Base-by-base conservation (phyloP, 2,329 filamentous ascomycete genomes). In the Diaporthe humulicola region DNA sequence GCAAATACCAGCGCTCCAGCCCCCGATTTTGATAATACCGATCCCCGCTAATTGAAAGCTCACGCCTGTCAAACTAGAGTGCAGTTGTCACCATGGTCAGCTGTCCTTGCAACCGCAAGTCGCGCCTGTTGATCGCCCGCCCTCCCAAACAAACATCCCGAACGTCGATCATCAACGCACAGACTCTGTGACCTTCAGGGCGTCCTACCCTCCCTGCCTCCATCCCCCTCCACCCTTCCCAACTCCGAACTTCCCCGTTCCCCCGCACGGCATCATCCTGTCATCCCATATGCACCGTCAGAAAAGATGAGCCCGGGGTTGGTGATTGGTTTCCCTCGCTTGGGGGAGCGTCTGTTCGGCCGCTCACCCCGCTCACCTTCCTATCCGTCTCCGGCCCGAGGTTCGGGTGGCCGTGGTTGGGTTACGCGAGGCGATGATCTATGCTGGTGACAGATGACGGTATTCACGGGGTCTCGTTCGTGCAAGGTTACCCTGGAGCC, bases 161-260 rank as follows among this genome's bases (percentile, higher is more conserved):
- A 67, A 52, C 61, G 61, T 67, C 61, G 61, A 67, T 50, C 45
- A 61, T 25, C 38, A 5, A 22, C 61, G 61, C 61, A 52, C 28
- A 52, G 45, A 67, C 45, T 67, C 0, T 15, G 7, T 7, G 30
- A 22, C 19, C 54, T 19, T 12, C 19, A 4, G 48, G 25, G 4
- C 54, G 14, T 57, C 6, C 14, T 19, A n/a, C 19, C 28, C 38
- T 52, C 33, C 9, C 48, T 52, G 48, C n/a, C 22, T 25, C 22
- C 2, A 8, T 2, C 25, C 45, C 4, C 58, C 4, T 22, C 40
- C 25, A 38, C 15, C 33, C 33, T n/a, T 15, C 38, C 38, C 9
- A 7, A 7, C 28, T 30, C 54, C 56, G 38, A 28, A 10, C 60
- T 48, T 64, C 40, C 60, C 60, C 40, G 60, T 50, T 25, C 28